A percentile compares a stretch with the other conserved stretches of the same genome.
Conservation (phyloP, 257 asterid genomes). For the Cynanchum wilfordii region DNA sequence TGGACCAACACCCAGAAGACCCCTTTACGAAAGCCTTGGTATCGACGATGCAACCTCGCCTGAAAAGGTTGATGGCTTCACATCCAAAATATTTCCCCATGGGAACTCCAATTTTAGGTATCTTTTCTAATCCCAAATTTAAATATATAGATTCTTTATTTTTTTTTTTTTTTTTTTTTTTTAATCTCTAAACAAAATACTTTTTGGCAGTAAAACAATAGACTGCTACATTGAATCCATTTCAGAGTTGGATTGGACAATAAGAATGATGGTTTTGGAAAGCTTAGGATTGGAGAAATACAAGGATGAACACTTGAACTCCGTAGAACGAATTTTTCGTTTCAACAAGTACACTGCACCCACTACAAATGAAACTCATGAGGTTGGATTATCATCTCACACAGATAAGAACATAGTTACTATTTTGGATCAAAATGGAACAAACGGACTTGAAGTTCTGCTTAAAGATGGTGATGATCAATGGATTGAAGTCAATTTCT, state of each 20-base stretch:
- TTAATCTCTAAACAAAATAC: no score
- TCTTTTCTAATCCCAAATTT: background rate
- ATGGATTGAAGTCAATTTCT: no score
- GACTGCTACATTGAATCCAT: background rate
- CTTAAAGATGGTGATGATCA: no score
- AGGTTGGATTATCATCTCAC: no score
- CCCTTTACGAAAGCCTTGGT: slow-evolving; percentile 43
- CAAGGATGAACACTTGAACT: background rate
- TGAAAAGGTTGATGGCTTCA: slow-evolving; percentile 25
- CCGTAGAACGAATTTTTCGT: no score
- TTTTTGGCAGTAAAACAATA: background rate
- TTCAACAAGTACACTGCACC: no score
- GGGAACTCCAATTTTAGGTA: slow-evolving; percentile 41
- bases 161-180: background rate
- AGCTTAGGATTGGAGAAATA: background rate
- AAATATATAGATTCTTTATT: no score
- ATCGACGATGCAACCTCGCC: slow-evolving; percentile 30
- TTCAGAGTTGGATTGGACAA: background rate
- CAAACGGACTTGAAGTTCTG: no score
- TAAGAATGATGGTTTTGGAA: background rate
- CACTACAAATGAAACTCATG: no score
- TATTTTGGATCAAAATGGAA: no score
- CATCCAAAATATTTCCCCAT: slow-evolving; percentile 38
- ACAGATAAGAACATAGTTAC: no score
- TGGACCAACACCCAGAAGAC: slow-evolving; percentile 32